Evolutionary conservation across 1,284 basidiomycete species (phyloP).

Genomic region (Quambalaria eucalypti): DNA sequence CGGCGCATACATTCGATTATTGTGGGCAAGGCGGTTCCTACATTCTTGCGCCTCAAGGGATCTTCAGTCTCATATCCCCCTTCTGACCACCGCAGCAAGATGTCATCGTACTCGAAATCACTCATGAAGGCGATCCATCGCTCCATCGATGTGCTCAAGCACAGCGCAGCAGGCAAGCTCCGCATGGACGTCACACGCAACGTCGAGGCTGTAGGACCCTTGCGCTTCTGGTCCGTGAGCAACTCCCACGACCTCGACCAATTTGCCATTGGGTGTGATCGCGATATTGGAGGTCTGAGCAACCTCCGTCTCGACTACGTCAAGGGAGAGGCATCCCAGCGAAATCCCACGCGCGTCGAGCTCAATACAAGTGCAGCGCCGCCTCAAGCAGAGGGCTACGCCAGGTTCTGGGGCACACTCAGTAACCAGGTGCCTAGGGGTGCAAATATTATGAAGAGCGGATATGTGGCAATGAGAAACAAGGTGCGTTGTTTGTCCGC

Average conservation of each 20-base stretch:
- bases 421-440: slow-evolving; percentile 44
- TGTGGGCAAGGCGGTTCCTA: no score
- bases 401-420: slow-evolving; percentile 46
- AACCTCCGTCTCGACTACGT: slow-evolving; percentile 48
- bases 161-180: slow-evolving; percentile 21
- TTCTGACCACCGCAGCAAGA: no score
- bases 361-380: no score
- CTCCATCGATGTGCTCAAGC: slow-evolving; percentile 27
- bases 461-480: slow-evolving; percentile 69
- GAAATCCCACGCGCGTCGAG: no score
- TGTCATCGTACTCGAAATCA: no score
- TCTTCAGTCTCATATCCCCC: no score
- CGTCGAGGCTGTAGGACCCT: slow-evolving; percentile 16
- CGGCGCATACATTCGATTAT: no score
- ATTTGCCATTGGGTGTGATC: slow-evolving; percentile 68
- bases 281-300: slow-evolving; percentile 76
- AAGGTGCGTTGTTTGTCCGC: slow-evolving; percentile 52
- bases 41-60: no score
- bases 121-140: no score
- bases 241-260: slow-evolving; percentile 19
- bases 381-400: slow-evolving; percentile 22
- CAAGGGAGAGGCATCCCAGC: no score
- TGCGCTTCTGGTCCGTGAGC: slow-evolving; percentile 28
- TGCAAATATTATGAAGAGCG: slow-evolving; percentile 47
- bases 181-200: slow-evolving; percentile 36